These are phyloP conservation scores for Botrytis sinoallii DNA, from an alignment of 2,329 filamentous ascomycete species.

Conservation along the genomic window DNA sequence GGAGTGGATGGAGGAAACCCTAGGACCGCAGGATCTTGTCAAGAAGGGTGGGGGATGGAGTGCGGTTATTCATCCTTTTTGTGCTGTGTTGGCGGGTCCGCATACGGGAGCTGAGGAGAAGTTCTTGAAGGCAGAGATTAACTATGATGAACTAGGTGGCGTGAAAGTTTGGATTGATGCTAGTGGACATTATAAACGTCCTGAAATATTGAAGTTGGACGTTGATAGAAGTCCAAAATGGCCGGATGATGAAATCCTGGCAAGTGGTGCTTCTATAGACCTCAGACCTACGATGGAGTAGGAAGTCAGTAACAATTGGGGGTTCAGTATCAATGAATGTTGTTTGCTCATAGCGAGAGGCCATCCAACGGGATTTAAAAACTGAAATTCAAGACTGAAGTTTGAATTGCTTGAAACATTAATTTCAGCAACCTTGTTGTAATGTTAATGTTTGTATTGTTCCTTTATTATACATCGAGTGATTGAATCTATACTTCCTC, in stretches of 20 bases:
- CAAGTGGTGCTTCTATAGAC: not conserved
- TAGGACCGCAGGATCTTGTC: slow-evolving; percentile 3
- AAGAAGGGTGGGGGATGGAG: slow-evolving; percentile 9
- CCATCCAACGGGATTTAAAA: not conserved
- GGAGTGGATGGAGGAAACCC: slow-evolving; percentile 28
- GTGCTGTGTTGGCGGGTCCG: slow-evolving; percentile 1
- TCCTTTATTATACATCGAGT: not conserved
- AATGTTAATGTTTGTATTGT: not conserved
- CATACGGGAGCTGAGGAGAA: slow-evolving; percentile 6
- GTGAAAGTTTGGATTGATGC: slow-evolving; percentile 18
- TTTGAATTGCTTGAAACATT: not conserved
- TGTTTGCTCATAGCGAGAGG: not conserved
- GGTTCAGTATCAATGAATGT: not conserved
- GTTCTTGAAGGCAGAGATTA: slow-evolving; percentile 1
- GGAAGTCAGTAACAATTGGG: not conserved
- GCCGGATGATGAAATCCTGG: not conserved
- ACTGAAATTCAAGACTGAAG: not conserved
- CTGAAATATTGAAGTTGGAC: slow-evolving; percentile 8
- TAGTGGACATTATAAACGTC: slow-evolving; percentile 18
- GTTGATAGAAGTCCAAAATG: not conserved
- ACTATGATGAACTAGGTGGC: not conserved
- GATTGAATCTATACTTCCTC: not conserved
- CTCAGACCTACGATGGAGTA: not conserved
- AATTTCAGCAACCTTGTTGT: not conserved
- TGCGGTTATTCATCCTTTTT: slow-evolving; percentile 12